phyloP scores from a whole-genome alignment of 176 grass and related monocot species.

The Hsuehochloa calcarea region DNA sequence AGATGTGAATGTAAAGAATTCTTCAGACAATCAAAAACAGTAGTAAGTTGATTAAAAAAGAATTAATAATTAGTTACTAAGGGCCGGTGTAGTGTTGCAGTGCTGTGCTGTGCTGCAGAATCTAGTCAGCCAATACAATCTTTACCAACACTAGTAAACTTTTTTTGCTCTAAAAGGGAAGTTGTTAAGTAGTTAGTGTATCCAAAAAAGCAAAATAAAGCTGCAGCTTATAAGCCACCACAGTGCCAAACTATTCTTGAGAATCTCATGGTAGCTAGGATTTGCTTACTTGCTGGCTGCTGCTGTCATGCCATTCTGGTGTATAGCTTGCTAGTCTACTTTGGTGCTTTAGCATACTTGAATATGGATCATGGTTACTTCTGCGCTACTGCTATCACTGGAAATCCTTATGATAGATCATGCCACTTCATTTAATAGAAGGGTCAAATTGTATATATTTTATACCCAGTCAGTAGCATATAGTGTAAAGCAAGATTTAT shows the following conservation, averaged over 20 bases:
- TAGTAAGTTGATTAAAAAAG: too few relatives aligned
- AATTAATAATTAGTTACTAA: neutral
- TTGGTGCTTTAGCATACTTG: neutral
- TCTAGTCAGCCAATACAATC: neutral
- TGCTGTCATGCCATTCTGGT: neutral
- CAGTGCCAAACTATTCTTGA: neutral
- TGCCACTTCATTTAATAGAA: conserved; percentile 17
- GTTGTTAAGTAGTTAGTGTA: neutral
- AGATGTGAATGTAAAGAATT: too few relatives aligned
- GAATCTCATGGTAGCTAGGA: neutral
- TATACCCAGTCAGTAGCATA: neutral
- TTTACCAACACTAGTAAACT: neutral
- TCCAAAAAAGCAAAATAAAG: too few relatives aligned
- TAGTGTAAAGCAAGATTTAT: neutral
- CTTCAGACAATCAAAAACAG: too few relatives aligned
- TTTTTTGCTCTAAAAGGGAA: neutral
- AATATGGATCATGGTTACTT: neutral
- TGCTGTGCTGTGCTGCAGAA: neutral
- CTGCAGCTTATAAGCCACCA: too few relatives aligned
- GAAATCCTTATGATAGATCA: neutral
- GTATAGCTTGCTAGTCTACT: neutral
- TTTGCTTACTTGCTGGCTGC: neutral
- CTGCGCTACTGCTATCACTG: neutral
- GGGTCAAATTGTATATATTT: neutral
- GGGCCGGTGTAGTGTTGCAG: neutral